Evolutionary conservation across 495 filamentous ascomycete species (phyloP), one percentile per base, ranked within the genome.

Genomic region (Aspergillus avenaceus): DNA sequence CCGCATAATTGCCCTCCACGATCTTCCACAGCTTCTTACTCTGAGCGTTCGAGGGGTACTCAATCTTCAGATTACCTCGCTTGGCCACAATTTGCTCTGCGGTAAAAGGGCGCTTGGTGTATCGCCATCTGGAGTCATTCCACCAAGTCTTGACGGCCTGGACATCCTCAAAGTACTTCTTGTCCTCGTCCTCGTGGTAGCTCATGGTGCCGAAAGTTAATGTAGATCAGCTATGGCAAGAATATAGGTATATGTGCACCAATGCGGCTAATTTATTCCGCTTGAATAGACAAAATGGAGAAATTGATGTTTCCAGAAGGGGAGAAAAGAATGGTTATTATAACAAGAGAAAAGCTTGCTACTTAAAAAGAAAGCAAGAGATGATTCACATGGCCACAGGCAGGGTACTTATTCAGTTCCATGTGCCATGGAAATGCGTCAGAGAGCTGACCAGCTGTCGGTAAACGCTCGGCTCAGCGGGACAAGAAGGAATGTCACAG

Each of bases 21-120:
- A 89, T 95, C 22, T 80, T 75, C 93, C 92, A 98, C 32, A 97
- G 76, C 80, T 98, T 98, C 82, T 96, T 96, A 36, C 84, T 78
- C 71, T 90, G 85, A 6, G 73, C 74, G 65, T 92, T 95, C 71
- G 90, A 91, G 11, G 93, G 84, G 65, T 96, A 98, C 41, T 95
- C 79, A 61, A 98, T 90, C 72, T 85, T 91, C 58, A 98, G 70
- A 61, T 85, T 90, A 22, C 93, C 93, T 60, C 93, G 78, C 80
- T 98, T 98, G 21, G 86, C 82, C 50, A 95, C 93, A 63, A 98
- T 97, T 74, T 95, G 88, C 75, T 97, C 95, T 13, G 93, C 90
- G 5, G 90, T 96, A 69, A 90, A 98, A 4, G 93, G 87, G 28
- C 93, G 81, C 71, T 86, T 91, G 57, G 93, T 98, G 69, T 89